Percentiles rank a stretch among this genome's conserved stretches.
phyloP scores from a whole-genome alignment of 2,329 filamentous ascomycete species.

The Phoma sp. region DNA sequence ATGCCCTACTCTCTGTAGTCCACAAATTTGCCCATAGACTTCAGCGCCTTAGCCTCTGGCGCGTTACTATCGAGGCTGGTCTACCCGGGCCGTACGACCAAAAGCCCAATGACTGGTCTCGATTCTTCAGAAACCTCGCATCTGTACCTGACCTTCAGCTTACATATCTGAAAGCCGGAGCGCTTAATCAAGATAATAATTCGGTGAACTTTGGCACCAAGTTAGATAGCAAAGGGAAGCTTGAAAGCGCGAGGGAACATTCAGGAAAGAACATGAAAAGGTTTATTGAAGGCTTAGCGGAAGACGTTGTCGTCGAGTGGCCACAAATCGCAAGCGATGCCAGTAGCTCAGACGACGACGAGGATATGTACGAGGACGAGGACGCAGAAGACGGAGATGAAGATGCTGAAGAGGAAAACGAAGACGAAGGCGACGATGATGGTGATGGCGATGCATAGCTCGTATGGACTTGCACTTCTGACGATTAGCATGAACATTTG shows the following conservation, averaged over 20 bases:
- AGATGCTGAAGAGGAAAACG: constrained; percentile 8
- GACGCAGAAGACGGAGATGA: constrained; percentile 15
- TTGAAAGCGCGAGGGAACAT: constrained; percentile 15
- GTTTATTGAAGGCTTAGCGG: constrained; percentile 18
- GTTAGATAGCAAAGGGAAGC: neutral
- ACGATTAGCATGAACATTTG: too few relatives aligned
- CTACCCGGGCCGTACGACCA: constrained; percentile 3
- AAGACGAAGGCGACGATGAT: constrained; percentile 5
- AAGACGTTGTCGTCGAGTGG: constrained; percentile 26
- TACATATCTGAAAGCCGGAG: constrained; percentile 23
- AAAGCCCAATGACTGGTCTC: constrained; percentile 28
- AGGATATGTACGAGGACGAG: constrained; percentile 22
- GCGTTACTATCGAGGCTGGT: constrained; percentile 39
- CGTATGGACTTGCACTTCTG: too few relatives aligned
- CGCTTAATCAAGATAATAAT: constrained; percentile 22
- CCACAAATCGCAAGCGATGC: constrained; percentile 7
- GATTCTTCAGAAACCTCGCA: constrained; percentile 23
- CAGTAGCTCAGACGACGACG: constrained; percentile 19
- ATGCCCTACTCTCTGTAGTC: constrained; percentile 20
- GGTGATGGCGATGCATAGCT: neutral
- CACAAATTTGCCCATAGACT: constrained; percentile 55
- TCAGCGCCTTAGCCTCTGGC: constrained; percentile 55
- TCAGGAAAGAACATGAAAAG: constrained; percentile 21
- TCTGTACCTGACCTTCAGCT: constrained; percentile 20
- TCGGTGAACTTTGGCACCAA: constrained; percentile 21